Conservation (phyloP, 2,329 filamentous ascomycete genomes). For the Penicillium sp. region DNA sequence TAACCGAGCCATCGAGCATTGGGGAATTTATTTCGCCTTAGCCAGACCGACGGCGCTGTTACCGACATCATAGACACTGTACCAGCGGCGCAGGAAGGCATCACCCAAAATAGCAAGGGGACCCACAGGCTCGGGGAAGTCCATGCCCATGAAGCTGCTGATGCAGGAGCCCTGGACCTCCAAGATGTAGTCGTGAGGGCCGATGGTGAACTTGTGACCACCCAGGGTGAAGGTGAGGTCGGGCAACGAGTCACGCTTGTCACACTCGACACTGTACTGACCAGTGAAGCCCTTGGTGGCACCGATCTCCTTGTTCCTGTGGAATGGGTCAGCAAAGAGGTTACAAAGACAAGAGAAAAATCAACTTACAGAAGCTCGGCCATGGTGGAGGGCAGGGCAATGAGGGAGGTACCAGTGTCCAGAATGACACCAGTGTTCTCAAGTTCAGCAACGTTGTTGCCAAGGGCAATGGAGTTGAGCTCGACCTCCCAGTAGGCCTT, state of each 20-base stretch:
- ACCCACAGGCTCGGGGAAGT: constrained; percentile 78
- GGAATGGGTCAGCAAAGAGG: constrained; percentile 11
- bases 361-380: constrained; percentile 76
- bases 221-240: constrained; percentile 88
- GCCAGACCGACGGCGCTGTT: constrained; percentile 87
- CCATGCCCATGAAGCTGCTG: constrained; percentile 97
- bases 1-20: constrained; percentile 5
- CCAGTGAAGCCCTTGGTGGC: constrained; percentile 98
- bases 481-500: constrained; percentile 99
- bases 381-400: constrained; percentile 85
- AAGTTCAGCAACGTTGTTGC: constrained; percentile 80
- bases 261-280: constrained; percentile 92
- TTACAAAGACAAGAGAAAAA: not conserved
- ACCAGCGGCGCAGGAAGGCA: constrained; percentile 60
- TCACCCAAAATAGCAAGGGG: constrained; percentile 87
- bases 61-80: constrained; percentile 94
- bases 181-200: constrained; percentile 88
- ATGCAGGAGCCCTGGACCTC: constrained; percentile 95
- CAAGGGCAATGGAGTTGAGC: constrained; percentile 86
- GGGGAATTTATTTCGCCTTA: constrained; percentile 65
- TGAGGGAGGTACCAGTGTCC: constrained; percentile 96
- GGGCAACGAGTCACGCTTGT: constrained; percentile 76
- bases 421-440: constrained; percentile 95
- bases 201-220: constrained; percentile 91
- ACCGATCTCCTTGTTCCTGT: constrained; percentile 86